Percentiles rank a stretch among this genome's conserved stretches.
Conservation (phyloP, 345 rosid genomes). For the Dovyalis caffra region DNA sequence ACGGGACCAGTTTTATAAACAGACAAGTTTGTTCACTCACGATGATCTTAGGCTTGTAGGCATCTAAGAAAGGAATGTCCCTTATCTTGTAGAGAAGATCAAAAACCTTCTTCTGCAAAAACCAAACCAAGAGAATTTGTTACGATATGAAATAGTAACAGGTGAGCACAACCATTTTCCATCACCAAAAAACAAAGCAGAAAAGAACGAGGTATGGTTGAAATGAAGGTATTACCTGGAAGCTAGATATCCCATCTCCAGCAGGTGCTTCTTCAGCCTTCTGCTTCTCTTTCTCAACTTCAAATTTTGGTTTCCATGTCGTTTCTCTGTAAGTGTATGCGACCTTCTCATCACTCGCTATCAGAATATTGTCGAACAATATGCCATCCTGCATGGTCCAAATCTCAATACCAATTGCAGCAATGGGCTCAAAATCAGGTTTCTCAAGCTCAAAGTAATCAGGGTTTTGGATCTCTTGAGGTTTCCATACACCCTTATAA, state of each 20-base stretch:
- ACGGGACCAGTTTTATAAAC: not conserved
- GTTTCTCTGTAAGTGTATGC: conserved; percentile 48
- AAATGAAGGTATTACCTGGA: conserved; percentile 30
- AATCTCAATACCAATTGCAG: conserved; percentile 82
- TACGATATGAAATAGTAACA: not conserved
- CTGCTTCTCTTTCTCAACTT: conserved; percentile 65
- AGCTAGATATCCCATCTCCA: conserved; percentile 44
- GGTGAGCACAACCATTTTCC: not conserved
- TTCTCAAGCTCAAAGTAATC: conserved; percentile 64
- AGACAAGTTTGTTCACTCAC: conserved; percentile 35
- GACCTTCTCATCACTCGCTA: conserved; percentile 59
- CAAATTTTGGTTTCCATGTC: conserved; percentile 66
- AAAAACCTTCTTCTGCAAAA: conserved; percentile 41
- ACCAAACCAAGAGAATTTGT: not conserved
- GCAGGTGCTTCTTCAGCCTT: conserved; percentile 69
- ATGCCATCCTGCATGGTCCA: conserved; percentile 95
- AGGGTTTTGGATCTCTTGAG: conserved; percentile 76
- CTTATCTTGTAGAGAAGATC: conserved; percentile 68
- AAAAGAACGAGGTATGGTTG: too few relatives aligned
- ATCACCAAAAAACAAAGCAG: not conserved
- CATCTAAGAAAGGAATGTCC: conserved; percentile 63
- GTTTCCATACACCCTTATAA: conserved; percentile 86
- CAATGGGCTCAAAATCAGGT: conserved; percentile 71
- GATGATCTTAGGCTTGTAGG: conserved; percentile 49
- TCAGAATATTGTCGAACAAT: conserved; percentile 71